These are phyloP conservation scores for Pseudogymnoascus sp. DNA, from an alignment of 2,329 filamentous ascomycete genomes.

Conservation along the genomic window DNA sequence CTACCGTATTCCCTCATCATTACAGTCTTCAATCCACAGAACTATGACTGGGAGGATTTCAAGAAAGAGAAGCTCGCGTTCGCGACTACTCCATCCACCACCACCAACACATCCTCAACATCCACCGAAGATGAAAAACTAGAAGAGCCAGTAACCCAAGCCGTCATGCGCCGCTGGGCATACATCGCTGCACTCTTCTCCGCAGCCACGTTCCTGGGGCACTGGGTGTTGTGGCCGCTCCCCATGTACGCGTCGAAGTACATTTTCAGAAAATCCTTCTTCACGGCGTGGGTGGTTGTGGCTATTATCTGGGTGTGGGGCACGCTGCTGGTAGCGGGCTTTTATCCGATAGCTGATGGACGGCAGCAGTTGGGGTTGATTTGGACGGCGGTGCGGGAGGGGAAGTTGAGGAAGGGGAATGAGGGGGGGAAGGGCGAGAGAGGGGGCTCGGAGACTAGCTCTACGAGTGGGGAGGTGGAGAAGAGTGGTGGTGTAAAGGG, in stretches of 20 bases:
- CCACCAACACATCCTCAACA: conserved; percentile 17
- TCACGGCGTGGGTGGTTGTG: conserved; percentile 40
- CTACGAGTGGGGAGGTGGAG: neutral
- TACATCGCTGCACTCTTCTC: conserved; percentile 38
- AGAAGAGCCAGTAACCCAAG: conserved; percentile 23
- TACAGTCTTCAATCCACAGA: conserved; percentile 33
- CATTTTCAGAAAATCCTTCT: conserved; percentile 40
- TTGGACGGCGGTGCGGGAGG: neutral
- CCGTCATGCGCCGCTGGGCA: conserved; percentile 34
- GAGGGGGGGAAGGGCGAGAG: neutral
- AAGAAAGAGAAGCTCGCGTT: conserved; percentile 35
- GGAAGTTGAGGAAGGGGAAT: neutral
- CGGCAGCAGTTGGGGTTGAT: neutral
- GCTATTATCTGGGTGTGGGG: conserved; percentile 45
- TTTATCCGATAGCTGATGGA: conserved; percentile 34
- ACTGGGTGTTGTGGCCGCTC: conserved; percentile 46
- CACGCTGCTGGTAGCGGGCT: conserved; percentile 39
- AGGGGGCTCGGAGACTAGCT: neutral
- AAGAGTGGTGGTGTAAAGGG: neutral
- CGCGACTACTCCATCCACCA: conserved; percentile 19
- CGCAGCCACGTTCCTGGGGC: conserved; percentile 40
- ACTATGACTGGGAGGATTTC: conserved; percentile 33
- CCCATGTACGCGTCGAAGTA: conserved; percentile 46
- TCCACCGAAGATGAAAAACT: conserved; percentile 21
- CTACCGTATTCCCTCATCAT: conserved; percentile 38